phyloP scores from a whole-genome alignment of 2,329 filamentous ascomycete genomes.

The Aaosphaeria arxii region DNA sequence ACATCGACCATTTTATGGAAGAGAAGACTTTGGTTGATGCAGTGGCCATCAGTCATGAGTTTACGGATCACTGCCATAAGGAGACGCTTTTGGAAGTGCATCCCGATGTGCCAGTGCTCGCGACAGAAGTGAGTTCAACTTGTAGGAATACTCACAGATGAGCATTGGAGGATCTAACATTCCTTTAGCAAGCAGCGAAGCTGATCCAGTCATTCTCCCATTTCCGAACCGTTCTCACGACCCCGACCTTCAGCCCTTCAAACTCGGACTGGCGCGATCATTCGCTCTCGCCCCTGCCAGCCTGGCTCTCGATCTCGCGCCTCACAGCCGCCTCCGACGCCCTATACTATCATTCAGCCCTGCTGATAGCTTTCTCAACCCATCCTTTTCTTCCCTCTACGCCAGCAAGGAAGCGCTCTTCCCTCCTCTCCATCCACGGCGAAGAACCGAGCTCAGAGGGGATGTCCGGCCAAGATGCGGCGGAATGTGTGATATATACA shows the following conservation, averaged over 20 bases:
- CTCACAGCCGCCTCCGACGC: constrained; percentile 54
- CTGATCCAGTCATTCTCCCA: constrained; percentile 58
- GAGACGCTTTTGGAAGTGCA: constrained; percentile 58
- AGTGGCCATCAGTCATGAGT: constrained; percentile 62
- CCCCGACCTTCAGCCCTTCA: constrained; percentile 44
- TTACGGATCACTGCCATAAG: constrained; percentile 64
- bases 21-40: constrained; percentile 51
- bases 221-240: constrained; percentile 55
- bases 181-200: constrained; percentile 50
- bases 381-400: constrained; percentile 26
- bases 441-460: constrained; percentile 12
- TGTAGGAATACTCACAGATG: neutral
- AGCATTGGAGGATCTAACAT: neutral
- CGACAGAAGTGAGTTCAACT: constrained; percentile 42
- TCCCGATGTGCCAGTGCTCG: constrained; percentile 55
- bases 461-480: constrained; percentile 18
- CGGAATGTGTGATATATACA: constrained; percentile 61
- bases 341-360: constrained; percentile 57
- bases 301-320: constrained; percentile 61
- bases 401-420: constrained; percentile 25
- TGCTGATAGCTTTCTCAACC: constrained; percentile 56
- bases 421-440: constrained; percentile 25
- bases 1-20: constrained; percentile 4
- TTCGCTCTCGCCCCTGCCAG: constrained; percentile 48
- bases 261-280: constrained; percentile 45